Base-by-base conservation (phyloP, 2,329 filamentous ascomycete species). In the Xylariales sp. region DNA sequence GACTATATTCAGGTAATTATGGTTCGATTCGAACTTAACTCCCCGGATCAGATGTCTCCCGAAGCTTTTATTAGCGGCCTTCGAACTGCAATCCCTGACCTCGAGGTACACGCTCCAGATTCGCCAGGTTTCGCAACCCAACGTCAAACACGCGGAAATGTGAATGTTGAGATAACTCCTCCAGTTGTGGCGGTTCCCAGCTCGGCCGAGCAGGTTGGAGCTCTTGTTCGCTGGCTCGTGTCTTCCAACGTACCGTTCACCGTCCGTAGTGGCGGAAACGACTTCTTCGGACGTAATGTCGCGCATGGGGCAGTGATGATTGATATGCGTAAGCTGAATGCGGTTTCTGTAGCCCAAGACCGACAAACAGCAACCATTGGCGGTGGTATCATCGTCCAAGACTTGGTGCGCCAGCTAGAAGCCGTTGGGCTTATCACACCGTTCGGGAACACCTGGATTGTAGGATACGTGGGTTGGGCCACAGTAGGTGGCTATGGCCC, bases 401-500 rank as follows among this genome's bases (percentile, higher is more conserved):
- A 20, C 16, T 18, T 33, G 18, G 24, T 33, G 12, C 10, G 24
- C 15, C 24, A 21, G 13, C 19, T 33, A 4, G 31, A 23, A 7
- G 17, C 20, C n/a, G 14, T 21, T 20, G 19, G 31, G 7, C 31
- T 33, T 14, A 13, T 14, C 17, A 33, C 31, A 11, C 31, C 31
- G 6, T 21, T 12, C 13, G 31, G 19, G 12, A 21, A 33, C 17
- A 21, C 18, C 18, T 12, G 19, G 49, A 59, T 54, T 28, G 61
- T 64, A 36, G 61, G 61, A 5, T 52, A 61, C 31, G 55, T 54
- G 12, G 60, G 61, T 7, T 60, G 63, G 36, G 49, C 57, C 24
- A 52, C 58, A 14, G 56, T 60, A 37, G 61, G 61, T 8, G 61
- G 60, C 15, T 64, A 59, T 38, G 61, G 61, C 5, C 48, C 62